Base-by-base conservation (phyloP, 768 basidiomycete genomes). In the Rhodotorula paludigena region DNA sequence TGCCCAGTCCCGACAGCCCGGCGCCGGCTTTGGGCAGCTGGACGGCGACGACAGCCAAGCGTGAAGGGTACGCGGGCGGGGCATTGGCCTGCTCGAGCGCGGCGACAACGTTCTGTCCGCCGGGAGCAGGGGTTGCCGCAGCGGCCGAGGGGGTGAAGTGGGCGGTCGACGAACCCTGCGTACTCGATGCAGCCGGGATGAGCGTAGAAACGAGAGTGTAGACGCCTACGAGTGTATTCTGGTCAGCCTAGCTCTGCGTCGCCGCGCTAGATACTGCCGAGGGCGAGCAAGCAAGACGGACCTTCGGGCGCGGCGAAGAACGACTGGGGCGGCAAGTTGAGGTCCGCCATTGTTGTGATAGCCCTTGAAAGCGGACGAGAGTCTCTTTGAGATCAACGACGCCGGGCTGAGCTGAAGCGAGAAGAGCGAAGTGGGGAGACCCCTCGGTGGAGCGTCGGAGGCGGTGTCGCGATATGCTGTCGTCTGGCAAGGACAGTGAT, bases 111-210 rank as follows among this genome's bases (percentile, higher is more conserved):
- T 20, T 5, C 11, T 12, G 52, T 8, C 30, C 39, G n/a, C 20
- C 35, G 9, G 32, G 5, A 1, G 44, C 67, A 63, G 51, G 81
- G 78, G 61, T 89, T 83, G 58, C 78, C 75, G 73, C 51, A 66
- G 76, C 84, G 11, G 36, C 25, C 6, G 81, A 61, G 51, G 75
- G 78, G 73, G 84, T 81, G 75, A 82, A 75, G 59, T 62, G 53
- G 35, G 78, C 75, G 32, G 80, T 71, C 59, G 74, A 72, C 56
- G 82, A 75, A 41, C 41, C 54, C 15, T 76, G 81, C 9, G 51
- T n/a, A 49, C 18, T 35, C 35, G 60, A 41, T 2, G 58, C 15
- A 14, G 62, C 52, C 28, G 53, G 21, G 49, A 53, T 64, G 20
- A 57, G 49, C 2, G 54, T 45, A 6, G 58, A 55, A 2, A 62